Conservation (phyloP, 2,329 filamentous ascomycete species). For the Fusarium transvaalense region DNA sequence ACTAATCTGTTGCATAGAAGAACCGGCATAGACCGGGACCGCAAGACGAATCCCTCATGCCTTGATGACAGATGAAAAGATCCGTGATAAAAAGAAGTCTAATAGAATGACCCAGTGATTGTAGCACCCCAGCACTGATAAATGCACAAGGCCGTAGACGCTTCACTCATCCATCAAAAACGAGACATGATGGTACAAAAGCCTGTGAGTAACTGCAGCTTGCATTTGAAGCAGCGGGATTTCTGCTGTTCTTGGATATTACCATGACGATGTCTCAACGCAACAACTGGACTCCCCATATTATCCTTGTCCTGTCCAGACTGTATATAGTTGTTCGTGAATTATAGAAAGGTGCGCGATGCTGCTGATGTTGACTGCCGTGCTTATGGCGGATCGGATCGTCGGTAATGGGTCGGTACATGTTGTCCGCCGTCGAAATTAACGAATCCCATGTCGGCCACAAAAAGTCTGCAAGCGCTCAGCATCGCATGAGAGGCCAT, state of each 20-base stretch:
- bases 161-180: neutral
- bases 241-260: conserved; percentile 4
- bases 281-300: neutral
- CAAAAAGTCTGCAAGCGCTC: neutral
- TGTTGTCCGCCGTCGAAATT: conserved; percentile 11
- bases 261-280: conserved; percentile 3
- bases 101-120: neutral
- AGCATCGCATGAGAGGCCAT: conserved; percentile 7
- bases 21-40: neutral
- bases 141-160: neutral
- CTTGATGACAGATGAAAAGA: neutral
- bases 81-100: conserved; percentile 10
- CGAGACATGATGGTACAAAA: conserved; percentile 1
- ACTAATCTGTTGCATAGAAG: conserved; percentile 5
- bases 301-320: neutral
- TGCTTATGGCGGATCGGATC: conserved; percentile 37
- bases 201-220: conserved; percentile 2
- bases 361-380: conserved; percentile 12
- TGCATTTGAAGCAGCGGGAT: conserved; percentile 20
- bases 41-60: neutral
- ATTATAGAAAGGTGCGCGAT: neutral
- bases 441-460: conserved; percentile 6
- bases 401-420: conserved; percentile 33
- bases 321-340: neutral
- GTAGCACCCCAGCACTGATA: neutral